Evolutionary conservation across 2,329 filamentous ascomycete genomes (phyloP).

Genomic region (Hymenoscyphus fructigenus): DNA sequence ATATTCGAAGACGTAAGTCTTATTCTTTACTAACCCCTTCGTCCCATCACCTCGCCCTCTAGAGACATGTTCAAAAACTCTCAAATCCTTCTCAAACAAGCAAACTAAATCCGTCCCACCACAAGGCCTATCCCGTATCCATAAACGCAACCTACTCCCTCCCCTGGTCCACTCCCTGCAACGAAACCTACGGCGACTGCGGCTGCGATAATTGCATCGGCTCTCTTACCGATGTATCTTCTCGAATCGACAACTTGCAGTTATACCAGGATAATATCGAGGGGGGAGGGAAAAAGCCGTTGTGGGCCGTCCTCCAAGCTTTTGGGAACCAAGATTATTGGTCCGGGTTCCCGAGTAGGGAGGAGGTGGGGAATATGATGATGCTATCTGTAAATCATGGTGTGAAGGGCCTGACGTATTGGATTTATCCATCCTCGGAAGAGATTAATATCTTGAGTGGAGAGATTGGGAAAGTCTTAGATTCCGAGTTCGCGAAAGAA

Average conservation of each 20-base stretch:
- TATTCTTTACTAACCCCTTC: no score
- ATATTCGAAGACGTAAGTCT: conserved; percentile 43
- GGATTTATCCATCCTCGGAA: conserved; percentile 45
- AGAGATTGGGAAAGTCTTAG: conserved; percentile 42
- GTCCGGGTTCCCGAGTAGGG: conserved; percentile 44
- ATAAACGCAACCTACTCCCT: conserved; percentile 46
- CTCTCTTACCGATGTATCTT: conserved; percentile 34
- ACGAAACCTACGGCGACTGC: conserved; percentile 49
- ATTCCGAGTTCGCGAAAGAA: conserved; percentile 33
- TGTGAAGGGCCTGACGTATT: conserved; percentile 47
- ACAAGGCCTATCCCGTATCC: conserved; percentile 44
- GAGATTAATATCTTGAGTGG: conserved; percentile 34
- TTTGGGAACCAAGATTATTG: conserved; percentile 50
- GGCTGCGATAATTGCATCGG: conserved; percentile 49
- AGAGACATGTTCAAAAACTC: no score
- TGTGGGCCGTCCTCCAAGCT: conserved; percentile 51
- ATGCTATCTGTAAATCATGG: conserved; percentile 48
- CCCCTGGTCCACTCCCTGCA: conserved; percentile 47
- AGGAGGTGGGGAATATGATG: conserved; percentile 47
- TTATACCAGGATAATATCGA: conserved; percentile 41
- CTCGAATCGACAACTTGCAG: conserved; percentile 42
- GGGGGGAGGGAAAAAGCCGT: conserved; percentile 39
- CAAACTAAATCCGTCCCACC: no score
- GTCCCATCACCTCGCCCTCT: no score
- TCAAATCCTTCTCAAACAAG: no score